Conservation (phyloP, 768 basidiomycete species). For the Hemileccinum rubropunctum region DNA sequence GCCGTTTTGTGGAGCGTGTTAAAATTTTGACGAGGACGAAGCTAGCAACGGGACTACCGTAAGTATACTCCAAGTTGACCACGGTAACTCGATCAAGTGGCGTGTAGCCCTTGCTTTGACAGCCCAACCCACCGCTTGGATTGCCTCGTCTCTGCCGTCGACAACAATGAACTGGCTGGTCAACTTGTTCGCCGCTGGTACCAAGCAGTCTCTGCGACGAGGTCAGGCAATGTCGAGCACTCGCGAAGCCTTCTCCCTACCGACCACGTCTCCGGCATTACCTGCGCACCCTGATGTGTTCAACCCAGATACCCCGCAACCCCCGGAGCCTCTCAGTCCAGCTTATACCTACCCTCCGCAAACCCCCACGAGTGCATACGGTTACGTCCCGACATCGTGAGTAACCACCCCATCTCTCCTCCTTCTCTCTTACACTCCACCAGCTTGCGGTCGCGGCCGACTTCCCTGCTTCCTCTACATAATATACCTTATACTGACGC, state of each 20-base stretch:
- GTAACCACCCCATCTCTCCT: conserved; percentile 11
- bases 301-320: conserved; percentile 49
- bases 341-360: conserved; percentile 80
- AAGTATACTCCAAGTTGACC: too few relatives aligned
- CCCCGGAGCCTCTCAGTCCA: conserved; percentile 48
- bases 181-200: conserved; percentile 58
- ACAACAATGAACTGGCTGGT: conserved; percentile 69
- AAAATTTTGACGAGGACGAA: too few relatives aligned
- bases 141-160: conserved; percentile 1
- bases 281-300: conserved; percentile 56
- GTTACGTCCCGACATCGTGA: conserved; percentile 59
- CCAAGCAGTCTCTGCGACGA: conserved; percentile 47
- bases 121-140: background rate
- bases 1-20: too few relatives aligned
- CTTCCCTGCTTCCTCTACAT: conserved; percentile 68
- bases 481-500: conserved; percentile 46
- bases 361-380: conserved; percentile 50
- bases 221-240: conserved; percentile 74
- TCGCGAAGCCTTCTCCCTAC: conserved; percentile 86
- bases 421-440: conserved; percentile 2
- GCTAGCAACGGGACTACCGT: too few relatives aligned
- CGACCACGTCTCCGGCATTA: conserved; percentile 64
- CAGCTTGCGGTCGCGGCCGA: conserved; percentile 45
- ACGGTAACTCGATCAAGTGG: too few relatives aligned
- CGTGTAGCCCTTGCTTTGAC: conserved; percentile 7